Conservation (phyloP, 441 rosid species). For the Cnidoscolus chayamansa region DNA sequence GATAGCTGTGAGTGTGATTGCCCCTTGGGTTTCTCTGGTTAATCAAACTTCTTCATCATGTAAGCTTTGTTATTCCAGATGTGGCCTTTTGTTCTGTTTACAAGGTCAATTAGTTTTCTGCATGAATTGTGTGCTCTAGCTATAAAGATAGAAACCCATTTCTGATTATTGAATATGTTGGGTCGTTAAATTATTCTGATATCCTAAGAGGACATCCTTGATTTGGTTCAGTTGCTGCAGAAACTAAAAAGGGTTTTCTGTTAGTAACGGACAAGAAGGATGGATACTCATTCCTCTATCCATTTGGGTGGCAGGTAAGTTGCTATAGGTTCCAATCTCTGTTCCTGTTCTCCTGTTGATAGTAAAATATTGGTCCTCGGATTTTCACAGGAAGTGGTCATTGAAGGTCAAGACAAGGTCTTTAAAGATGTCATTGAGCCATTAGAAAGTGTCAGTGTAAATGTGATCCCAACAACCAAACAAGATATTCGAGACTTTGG, state of each 20-base stretch:
- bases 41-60: slow-evolving; percentile 53
- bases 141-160: slow-evolving; percentile 15
- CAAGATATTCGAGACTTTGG: slow-evolving; percentile 76
- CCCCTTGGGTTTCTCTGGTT: slow-evolving; percentile 55
- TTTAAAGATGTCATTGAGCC: slow-evolving; percentile 93
- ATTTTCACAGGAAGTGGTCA: slow-evolving; percentile 62
- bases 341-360: not conserved
- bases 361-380: slow-evolving; percentile 16
- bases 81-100: not conserved
- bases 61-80: slow-evolving; percentile 31
- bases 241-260: slow-evolving; percentile 66
- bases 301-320: slow-evolving; percentile 88
- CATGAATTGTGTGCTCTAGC: slow-evolving; percentile 11
- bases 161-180: slow-evolving; percentile 18
- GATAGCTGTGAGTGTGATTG: slow-evolving; percentile 45
- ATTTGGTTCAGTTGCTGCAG: slow-evolving; percentile 99
- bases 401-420: slow-evolving; percentile 88
- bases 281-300: slow-evolving; percentile 73
- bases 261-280: slow-evolving; percentile 64
- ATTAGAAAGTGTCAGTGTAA: slow-evolving; percentile 76
- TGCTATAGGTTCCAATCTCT: not conserved
- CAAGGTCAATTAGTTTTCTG: slow-evolving; percentile 4
- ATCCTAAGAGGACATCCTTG: slow-evolving; percentile 78
- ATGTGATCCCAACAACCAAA: slow-evolving; percentile 60
- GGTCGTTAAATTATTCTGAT: slow-evolving; percentile 33